Base-by-base conservation (phyloP, 1,284 basidiomycete genomes). In the Cryptococcus sp. region DNA sequence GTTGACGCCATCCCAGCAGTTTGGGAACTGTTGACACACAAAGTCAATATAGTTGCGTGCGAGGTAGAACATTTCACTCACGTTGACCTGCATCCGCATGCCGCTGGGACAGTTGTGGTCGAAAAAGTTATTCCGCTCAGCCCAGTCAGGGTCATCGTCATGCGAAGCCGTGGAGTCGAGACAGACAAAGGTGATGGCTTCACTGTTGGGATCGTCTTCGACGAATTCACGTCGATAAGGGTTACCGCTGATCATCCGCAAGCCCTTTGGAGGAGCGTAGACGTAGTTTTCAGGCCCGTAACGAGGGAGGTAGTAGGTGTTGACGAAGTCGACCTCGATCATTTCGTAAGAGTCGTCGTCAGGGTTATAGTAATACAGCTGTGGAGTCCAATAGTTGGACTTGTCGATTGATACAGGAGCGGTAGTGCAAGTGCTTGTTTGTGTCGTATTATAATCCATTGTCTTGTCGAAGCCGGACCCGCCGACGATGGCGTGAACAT, bases 1-100 rank as follows among this genome's bases (percentile, higher is more conserved):
- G 58, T 73, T 68, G 27, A 62, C 49, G 41, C 73, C 73, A 47
- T 77, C 69, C 72, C 72, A 75, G 56, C 75, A 75, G 2, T 59
- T 55, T 13, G 73, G 73, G 59, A 73, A 72, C 50, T 50, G 8
- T 35, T 10, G 7, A 59, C 69, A 22, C 41, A 71, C 70, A 19
- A 58, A 64, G 62, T 67, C 67, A 57, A 76, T 62, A 46, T 59
- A 17, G 47, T 31, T 8, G 54, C 19, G n/a, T 61, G 41, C 11
- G 53, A 59, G 25, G 55, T 47, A 49, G 53, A 54, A 47, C 58
- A 62, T 25, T 25, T 25, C 25, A 38, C 56, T 57, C 25, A 25
- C 15, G 23, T 65, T 59, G 50, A 63, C 57, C 22, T 66, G 65
- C 15, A 73, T 69, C 38, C 79, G 66, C 64, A 80, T 69, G 22